phyloP scores from a whole-genome alignment of 257 asterid genomes.

The Scutellaria galericulata region DNA sequence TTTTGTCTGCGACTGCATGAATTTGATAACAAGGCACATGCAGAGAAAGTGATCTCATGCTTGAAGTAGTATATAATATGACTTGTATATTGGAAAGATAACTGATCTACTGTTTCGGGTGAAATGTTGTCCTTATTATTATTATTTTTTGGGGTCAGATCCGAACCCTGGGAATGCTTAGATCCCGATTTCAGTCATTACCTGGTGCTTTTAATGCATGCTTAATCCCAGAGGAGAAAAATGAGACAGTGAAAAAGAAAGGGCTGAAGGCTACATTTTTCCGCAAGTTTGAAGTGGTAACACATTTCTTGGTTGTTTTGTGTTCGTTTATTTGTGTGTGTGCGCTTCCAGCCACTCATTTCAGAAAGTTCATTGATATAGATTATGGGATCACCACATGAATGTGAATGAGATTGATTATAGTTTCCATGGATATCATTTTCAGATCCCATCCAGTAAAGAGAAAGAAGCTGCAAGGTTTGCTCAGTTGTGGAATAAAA shows the following conservation, averaged over 20 bases:
- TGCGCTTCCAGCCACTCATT: background rate
- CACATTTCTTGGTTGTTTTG: background rate
- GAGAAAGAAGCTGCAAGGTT: conserved; percentile 91
- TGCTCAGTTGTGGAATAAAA: conserved; percentile 91
- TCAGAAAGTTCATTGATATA: background rate
- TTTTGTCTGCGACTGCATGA: background rate
- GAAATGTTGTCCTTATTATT: background rate
- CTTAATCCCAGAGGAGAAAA: conserved; percentile 75
- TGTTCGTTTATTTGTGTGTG: background rate
- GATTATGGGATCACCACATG: conserved; percentile 20
- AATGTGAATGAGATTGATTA: conserved; percentile 3
- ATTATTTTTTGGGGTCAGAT: conserved; percentile 48
- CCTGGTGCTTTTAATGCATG: conserved; percentile 90
- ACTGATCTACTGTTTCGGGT: conserved; percentile 8
- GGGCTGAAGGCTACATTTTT: conserved; percentile 75
- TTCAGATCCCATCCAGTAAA: conserved; percentile 67
- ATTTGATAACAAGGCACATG: background rate
- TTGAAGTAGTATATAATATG: background rate
- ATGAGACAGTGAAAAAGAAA: conserved; percentile 61
- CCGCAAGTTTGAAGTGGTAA: conserved; percentile 67
- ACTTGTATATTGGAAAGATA: conserved; percentile 3
- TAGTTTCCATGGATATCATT: conserved; percentile 26
- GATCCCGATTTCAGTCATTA: conserved; percentile 85
- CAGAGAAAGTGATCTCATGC: conserved; percentile 16
- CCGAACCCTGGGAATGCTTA: conserved; percentile 84